Evolutionary conservation across 2,329 filamentous ascomycete species (phyloP), one percentile per base, ranked within the genome.

Genomic region (Talaromyces rugulosus): DNA sequence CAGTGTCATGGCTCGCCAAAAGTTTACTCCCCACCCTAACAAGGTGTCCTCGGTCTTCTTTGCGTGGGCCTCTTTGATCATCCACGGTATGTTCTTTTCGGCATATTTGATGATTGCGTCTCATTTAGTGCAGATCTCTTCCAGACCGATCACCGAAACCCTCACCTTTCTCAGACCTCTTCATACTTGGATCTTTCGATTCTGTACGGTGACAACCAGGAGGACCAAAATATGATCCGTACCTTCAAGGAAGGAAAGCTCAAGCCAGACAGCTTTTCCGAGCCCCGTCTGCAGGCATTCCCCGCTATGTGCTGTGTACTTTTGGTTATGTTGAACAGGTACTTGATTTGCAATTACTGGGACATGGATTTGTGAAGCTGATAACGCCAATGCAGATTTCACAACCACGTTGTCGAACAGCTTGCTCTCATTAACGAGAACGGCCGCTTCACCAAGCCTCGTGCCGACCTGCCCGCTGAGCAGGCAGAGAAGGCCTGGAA

Each of bases 381-480:
- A 56, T 16, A 11, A 8, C 47, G 51, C 5, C 8, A 4, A 5
- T 47, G 14, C 57, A 71, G 72, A 66, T 96, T 96, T 77, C 94
- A 97, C 77, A 97, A 98, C 76, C 84, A 95, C 66, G 86, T 92
- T 0, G 92, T 90, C 1, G 84, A 87, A 59, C 89, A 94, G 64
- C 80, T 97, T 18, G 90, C 90, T 0, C 78, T 83, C n/a, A 94
- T 97, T 75, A 62, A 97, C 69, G 93, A 97, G 69, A 85, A 86
- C 52, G 87, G 87, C 16, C 85, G 90, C 27, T 97, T 96, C 75
- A 85, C 82, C 0, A 87, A 86, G 63, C 91, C 91, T 0, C 70
- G 78, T 0, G 74, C 79, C 5, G 70, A 76, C 0, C 77, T 85
- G 0, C 69, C 78, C 0, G 80, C 80, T 1, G 85, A 88, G 50